phyloP scores from a whole-genome alignment of 2,329 filamentous ascomycete genomes.

The Exophiala viscosa region DNA sequence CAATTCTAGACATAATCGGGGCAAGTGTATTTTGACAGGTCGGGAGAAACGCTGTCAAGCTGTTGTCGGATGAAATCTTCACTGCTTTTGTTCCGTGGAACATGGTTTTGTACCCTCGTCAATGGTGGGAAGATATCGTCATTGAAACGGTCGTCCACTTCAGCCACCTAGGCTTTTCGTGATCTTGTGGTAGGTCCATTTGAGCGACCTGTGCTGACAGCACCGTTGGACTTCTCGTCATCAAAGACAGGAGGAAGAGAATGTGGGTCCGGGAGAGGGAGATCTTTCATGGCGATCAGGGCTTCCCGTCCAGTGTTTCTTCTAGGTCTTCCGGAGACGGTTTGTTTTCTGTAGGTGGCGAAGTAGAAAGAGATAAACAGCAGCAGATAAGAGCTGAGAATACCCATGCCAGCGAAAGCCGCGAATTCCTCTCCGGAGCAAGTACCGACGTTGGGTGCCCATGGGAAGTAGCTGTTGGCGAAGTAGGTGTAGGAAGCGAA shows the following conservation, averaged over 20 bases:
- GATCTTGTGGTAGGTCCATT: conserved; percentile 46
- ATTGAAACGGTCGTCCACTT: conserved; percentile 17
- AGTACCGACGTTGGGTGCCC: conserved; percentile 75
- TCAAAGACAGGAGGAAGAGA: conserved; percentile 6
- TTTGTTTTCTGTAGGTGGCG: conserved; percentile 80
- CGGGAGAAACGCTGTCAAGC: neutral
- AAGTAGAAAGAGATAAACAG: conserved; percentile 99
- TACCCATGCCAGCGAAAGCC: conserved; percentile 84
- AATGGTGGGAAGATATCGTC: conserved; percentile 9
- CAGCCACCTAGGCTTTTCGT: conserved; percentile 42
- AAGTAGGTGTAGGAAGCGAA: conserved; percentile 99
- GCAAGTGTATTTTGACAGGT: neutral
- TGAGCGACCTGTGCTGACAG: conserved; percentile 36
- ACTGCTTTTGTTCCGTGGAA: neutral
- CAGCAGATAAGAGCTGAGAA: conserved; percentile 89
- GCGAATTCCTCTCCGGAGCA: conserved; percentile 97
- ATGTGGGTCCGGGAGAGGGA: conserved; percentile 53
- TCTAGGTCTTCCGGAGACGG: conserved; percentile 41
- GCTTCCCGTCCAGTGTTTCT: conserved; percentile 73
- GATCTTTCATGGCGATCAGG: conserved; percentile 76
- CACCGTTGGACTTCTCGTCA: conserved; percentile 32
- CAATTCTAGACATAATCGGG: neutral
- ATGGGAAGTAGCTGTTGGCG: conserved; percentile 81
- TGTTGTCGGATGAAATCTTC: neutral
- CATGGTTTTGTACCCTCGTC: conserved; percentile 3